These are phyloP conservation scores for Vanderwaltozyma verrucispora DNA, from an alignment of 805 yeast genomes.

Conservation along the genomic window DNA sequence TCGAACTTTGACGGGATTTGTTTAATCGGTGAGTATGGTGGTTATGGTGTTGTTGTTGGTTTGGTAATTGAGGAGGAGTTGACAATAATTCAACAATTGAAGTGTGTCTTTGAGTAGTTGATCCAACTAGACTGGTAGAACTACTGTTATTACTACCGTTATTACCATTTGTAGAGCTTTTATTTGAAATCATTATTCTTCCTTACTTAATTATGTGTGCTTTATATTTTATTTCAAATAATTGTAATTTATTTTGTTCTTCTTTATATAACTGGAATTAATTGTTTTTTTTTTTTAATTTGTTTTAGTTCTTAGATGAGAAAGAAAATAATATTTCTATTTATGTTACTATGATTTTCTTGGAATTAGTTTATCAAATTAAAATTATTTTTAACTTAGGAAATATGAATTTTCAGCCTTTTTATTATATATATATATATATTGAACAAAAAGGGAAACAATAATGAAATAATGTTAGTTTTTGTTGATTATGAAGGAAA, in stretches of 20 bases:
- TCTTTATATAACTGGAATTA: too few species aligned
- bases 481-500: too few species aligned
- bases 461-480: too few species aligned
- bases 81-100: conserved; percentile 68
- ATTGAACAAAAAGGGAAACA: too few species aligned
- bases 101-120: conserved; percentile 35
- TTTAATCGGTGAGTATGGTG: conserved; percentile 8
- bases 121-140: background rate
- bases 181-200: conserved; percentile 1
- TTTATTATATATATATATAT: too few species aligned
- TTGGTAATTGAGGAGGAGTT: conserved; percentile 60
- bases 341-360: too few species aligned
- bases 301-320: too few species aligned
- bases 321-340: too few species aligned
- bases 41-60: conserved; percentile 1
- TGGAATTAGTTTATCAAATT: too few species aligned
- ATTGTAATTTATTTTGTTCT: background rate
- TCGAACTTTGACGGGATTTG: conserved; percentile 3
- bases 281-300: too few species aligned
- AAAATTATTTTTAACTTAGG: too few species aligned
- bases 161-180: background rate
- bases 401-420: too few species aligned
- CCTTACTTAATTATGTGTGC: background rate
- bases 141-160: background rate
- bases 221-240: background rate